Base-by-base conservation (phyloP, 768 basidiomycete species). In the Gloeopeniophorella convolvens region DNA sequence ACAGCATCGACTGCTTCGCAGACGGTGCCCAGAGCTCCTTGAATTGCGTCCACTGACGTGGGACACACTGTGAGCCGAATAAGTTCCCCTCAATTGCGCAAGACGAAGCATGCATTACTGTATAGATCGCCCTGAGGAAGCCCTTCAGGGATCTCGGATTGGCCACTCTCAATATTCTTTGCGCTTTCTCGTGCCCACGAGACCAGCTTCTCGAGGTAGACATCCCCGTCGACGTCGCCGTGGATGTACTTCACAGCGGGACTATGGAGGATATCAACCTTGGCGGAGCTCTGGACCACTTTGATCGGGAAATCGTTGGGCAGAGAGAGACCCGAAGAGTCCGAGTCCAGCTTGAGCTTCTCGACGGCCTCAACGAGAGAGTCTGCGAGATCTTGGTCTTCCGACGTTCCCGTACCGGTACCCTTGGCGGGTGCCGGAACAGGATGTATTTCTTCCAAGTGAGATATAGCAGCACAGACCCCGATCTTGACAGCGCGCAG, bases 1-100 rank as follows among this genome's bases (percentile, higher is more conserved):
- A 92, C 76, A 1, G 65, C 66, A 49, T 97, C 92, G 0, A 97
- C 84, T 0, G 91, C 92, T 66, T 95, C 85, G 64, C 89, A 93
- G 0, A 91, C 79, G 0, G 90, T 83, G 0, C 87, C 89, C 0
- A 91, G 61, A 1, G 90, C 86, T 0, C 89, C 89, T 62, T 85
- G 78, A 28, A 95, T 83, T 0, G 92, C 89, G 26, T 78, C 71
- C 1, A 90, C 63, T 5, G 89, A 89, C 42, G 73, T 75, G 0
- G 83, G 80, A 58, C 85, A 90, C n/a, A 95, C 89, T 91, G 40
- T 42, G 33, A 30, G n/a, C 12, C 4, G 50, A 2, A 30, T 32
- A 24, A 50, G 41, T 11, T 45, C 2, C 15, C 21, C 5, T 4
- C 23, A 27, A 11, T 18, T 5, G 18, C 16, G 13, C 6, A 21